Conservation (phyloP, 805 yeast genomes). For the Ogataea methylovora region DNA sequence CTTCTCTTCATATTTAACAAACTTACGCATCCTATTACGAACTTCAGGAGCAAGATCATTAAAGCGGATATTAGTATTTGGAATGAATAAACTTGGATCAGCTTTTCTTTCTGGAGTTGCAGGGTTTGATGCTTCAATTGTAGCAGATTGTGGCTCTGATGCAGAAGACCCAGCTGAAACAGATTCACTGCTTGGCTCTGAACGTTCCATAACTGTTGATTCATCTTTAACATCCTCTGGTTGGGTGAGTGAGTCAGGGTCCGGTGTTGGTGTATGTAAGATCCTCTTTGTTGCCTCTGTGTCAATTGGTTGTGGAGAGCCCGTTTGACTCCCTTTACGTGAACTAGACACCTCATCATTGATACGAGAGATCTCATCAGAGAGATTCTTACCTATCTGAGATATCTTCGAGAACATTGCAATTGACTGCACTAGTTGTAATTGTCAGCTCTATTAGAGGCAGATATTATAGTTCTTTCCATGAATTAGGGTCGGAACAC, state of each 20-base stretch:
- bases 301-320: constrained; percentile 11
- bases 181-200: too few species aligned
- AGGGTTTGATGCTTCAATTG: not conserved
- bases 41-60: constrained; percentile 49
- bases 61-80: constrained; percentile 24
- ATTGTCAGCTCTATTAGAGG: not conserved
- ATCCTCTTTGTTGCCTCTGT: constrained; percentile 22
- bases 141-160: constrained; percentile 6
- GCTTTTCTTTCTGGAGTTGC: not conserved
- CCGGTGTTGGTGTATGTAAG: constrained; percentile 39
- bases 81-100: constrained; percentile 6
- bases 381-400: constrained; percentile 54
- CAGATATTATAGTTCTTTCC: too few species aligned
- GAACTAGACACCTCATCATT: constrained; percentile 21
- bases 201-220: not conserved
- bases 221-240: constrained; percentile 33
- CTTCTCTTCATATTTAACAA: constrained; percentile 81
- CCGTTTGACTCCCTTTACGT: constrained; percentile 9
- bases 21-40: constrained; percentile 59
- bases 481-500: too few species aligned
- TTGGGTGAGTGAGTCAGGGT: constrained; percentile 34
- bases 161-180: constrained; percentile 2
- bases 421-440: constrained; percentile 1
- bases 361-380: constrained; percentile 45
- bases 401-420: constrained; percentile 51